Base-by-base conservation (phyloP, 129 eudicot species). In the Artemisia argyi region DNA sequence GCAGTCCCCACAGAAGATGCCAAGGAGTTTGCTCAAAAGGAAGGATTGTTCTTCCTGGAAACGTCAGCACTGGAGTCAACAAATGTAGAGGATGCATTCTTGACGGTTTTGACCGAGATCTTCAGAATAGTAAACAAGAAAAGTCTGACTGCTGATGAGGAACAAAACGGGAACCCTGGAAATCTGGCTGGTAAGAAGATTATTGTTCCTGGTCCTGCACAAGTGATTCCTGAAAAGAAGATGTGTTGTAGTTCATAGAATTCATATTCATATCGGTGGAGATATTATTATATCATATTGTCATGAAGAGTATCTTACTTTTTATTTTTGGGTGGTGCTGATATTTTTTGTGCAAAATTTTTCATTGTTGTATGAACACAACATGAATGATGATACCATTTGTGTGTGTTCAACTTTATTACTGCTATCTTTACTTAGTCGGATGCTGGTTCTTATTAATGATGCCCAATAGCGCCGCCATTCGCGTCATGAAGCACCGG, bases 1-100 rank as follows among this genome's bases (percentile, higher is more conserved):
- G 83, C 82, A 1, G 90, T 86, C 32, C 85, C 96, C 54, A 89
- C 96, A 1, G 98, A 92, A 82, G 98, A 92, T 63, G 98, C 98
- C 39, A 87, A 82, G 64, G 98, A 89, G 55, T 89, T 89, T 77
- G 96, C 98, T 17, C 80, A 92, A 51, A 89, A 87, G 69, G 98
- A 92, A 87, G 98, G 96, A 68, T 68, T 92, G 16, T 92, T 92
- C 84, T 92, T 92, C 71, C 68, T 92, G 32, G 98, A 92, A 82
- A 92, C 98, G 56, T 92, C 98, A 1, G 98, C 98, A 5, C 79
- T 92, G 14, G 85, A 87, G 58, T 87, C 98, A 66, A 89, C 95
- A 22, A 93, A 93, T 11, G 96, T 93, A 66, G 98, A 93, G 79
- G 85, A 86, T 13, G 96, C 98, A 4, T 93, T 93, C 77, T 51